A percentile compares a stretch with the other conserved stretches of the same genome.
Evolutionary conservation across 768 basidiomycete genomes (phyloP).

Genomic region (Phylloporus sp.): DNA sequence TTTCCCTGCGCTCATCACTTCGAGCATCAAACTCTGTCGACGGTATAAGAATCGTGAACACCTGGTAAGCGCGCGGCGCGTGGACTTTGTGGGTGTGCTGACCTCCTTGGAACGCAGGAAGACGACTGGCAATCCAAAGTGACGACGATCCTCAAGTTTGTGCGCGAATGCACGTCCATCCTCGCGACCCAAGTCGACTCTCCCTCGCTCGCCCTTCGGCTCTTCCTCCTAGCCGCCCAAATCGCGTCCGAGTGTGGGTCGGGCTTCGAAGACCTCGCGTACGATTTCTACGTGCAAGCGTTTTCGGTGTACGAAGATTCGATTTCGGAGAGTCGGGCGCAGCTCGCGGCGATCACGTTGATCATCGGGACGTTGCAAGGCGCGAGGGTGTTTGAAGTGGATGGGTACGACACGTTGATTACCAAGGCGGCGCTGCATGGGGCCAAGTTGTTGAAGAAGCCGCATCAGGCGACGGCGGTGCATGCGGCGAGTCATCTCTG

Average conservation of each 20-base stretch:
- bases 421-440: slow-evolving; percentile 99
- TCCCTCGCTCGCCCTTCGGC: slow-evolving; percentile 83
- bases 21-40: slow-evolving; percentile 87
- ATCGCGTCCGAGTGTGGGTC: slow-evolving; percentile 92
- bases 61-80: slow-evolving; percentile 38
- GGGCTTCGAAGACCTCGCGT: slow-evolving; percentile 91
- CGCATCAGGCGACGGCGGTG: slow-evolving; percentile 94
- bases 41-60: slow-evolving; percentile 84
- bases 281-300: slow-evolving; percentile 96
- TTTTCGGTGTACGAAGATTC: slow-evolving; percentile 98
- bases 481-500: slow-evolving; percentile 94
- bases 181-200: slow-evolving; percentile 92
- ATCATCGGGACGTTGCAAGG: slow-evolving; percentile 89
- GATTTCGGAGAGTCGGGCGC: slow-evolving; percentile 92
- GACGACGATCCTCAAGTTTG: slow-evolving; percentile 87
- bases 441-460: slow-evolving; percentile 95
- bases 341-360: slow-evolving; percentile 94
- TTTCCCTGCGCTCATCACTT: slow-evolving; percentile 92
- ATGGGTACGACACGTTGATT: slow-evolving; percentile 96
- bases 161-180: slow-evolving; percentile 88
- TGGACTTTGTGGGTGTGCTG: background rate
- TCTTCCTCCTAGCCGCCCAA: slow-evolving; percentile 94
- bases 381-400: slow-evolving; percentile 84
- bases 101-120: slow-evolving; percentile 50
- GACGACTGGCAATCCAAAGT: slow-evolving; percentile 83